These are phyloP conservation scores for Lobosporangium transversale DNA, from an alignment of 192 early-diverging fungal species.

Conservation along the genomic window DNA sequence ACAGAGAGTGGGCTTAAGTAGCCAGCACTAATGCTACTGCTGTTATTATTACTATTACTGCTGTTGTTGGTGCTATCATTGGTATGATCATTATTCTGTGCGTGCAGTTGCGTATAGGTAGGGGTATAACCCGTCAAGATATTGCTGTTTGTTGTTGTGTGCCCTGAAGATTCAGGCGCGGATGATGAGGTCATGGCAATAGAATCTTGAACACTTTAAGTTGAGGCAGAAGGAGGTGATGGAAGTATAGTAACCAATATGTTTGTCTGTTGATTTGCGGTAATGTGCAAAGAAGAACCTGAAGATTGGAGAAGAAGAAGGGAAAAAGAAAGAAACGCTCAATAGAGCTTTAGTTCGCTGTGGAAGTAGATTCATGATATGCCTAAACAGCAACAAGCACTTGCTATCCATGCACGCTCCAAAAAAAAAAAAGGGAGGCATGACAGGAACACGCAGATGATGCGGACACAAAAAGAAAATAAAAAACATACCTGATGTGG, in stretches of 20 bases:
- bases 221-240: conserved; percentile 14
- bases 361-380: conserved; percentile 31
- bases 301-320: neutral
- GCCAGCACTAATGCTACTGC: conserved; percentile 11
- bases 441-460: conserved; percentile 20
- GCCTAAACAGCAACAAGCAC: conserved; percentile 14
- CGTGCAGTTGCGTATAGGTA: conserved; percentile 6
- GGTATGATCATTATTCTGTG: neutral
- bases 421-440: conserved; percentile 16
- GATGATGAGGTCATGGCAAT: neutral
- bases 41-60: conserved; percentile 2
- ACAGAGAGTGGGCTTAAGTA: conserved; percentile 26
- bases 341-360: conserved; percentile 1
- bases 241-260: conserved; percentile 19
- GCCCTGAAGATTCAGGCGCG: conserved; percentile 1
- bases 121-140: too few species aligned
- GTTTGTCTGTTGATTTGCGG: neutral
- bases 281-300: neutral
- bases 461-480: neutral
- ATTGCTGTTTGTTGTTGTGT: neutral
- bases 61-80: neutral
- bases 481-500: conserved; percentile 22
- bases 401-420: too few species aligned
- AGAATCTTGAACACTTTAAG: conserved; percentile 7
- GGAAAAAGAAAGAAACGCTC: neutral